phyloP scores from a whole-genome alignment of 148 eudicot species.

The Talinum fruticosum region DNA sequence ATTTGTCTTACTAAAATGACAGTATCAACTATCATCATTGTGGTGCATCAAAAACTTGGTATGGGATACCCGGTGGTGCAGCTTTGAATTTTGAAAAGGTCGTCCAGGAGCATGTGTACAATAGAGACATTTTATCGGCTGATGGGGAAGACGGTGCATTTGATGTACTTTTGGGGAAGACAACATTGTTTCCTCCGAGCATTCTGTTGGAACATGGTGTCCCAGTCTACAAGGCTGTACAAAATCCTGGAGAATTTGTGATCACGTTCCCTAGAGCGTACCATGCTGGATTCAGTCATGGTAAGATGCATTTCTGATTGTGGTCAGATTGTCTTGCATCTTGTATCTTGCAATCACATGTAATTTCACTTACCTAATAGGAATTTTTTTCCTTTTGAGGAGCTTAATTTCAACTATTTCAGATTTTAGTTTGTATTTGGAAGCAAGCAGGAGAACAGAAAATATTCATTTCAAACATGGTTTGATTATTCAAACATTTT shows the following conservation, averaged over 20 bases:
- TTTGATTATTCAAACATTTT: not conserved
- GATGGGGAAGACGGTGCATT: conserved; percentile 96
- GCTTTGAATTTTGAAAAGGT: conserved; percentile 93
- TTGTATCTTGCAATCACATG: not conserved
- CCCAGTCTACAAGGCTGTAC: conserved; percentile 96
- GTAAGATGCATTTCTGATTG: conserved; percentile 36
- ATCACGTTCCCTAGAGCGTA: conserved; percentile 96
- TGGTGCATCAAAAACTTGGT: conserved; percentile 99
- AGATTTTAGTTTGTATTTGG: not conserved
- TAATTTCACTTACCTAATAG: not conserved
- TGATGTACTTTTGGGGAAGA: conserved; percentile 88
- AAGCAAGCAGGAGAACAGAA: not conserved
- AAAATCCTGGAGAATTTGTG: conserved; percentile 89
- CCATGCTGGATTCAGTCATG: conserved; percentile 99
- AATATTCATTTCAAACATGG: not conserved
- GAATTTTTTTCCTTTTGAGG: not conserved
- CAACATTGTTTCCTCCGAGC: conserved; percentile 93
- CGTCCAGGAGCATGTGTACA: conserved; percentile 76
- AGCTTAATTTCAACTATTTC: not conserved
- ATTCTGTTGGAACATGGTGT: conserved; percentile 69
- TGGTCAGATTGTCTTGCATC: not conserved
- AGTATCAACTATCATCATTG: conserved; percentile 98
- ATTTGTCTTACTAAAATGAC: conserved; percentile 25
- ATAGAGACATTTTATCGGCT: conserved; percentile 59
- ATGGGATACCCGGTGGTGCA: conserved; percentile 92